Evolutionary conservation across 805 yeast species (phyloP), one percentile per base, ranked within the genome.

Genomic region (Starmerella apicola): DNA sequence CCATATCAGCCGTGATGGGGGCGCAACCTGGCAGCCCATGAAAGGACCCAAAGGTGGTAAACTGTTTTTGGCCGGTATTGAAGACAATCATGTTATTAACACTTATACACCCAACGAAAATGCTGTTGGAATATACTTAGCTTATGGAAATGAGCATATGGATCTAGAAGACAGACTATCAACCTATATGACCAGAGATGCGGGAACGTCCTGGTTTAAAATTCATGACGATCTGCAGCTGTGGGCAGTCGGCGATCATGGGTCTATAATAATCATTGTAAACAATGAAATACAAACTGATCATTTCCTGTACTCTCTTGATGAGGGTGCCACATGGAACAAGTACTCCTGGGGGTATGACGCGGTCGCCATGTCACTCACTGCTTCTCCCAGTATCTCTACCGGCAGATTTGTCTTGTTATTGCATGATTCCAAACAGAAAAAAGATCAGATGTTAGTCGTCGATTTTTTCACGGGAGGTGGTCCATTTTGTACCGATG

Each of bases 211-310:
- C 3, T 91, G 97, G 97, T 72, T 60, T 37, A 94, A 83, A 59
- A 64, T 88, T 21, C 67, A 62, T 43, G 74, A 78, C 44, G 91
- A 93, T 3, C 69, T 74, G 1, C 71, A 73, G 51, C 79, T 80
- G 72, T 91, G 97, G 97, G 97, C 86, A 60, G 91, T 68, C 59
- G 97, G 97, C 47, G 98, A 91, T 59, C 81, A 83, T 48, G 98
- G 98, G 15, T 77, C 94, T 1, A 70, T 91, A 25, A 60, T 91
- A 36, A 83, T 83, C 1, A 57, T 86, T 36, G 88, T 80, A 1
- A 67, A 75, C 30, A 73, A 71, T 5, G 64, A 60, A 3, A 76
- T 71, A 22, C 62, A 65, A 6, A 78, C 95, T 0, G 66, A 82
- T 43, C 59, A 61, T 1, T 39, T 88, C 0, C 50, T 61, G 1